These are phyloP conservation scores for Dothideomycetes sp. DNA, from an alignment of 2,329 filamentous ascomycete species.

Conservation along the genomic window DNA sequence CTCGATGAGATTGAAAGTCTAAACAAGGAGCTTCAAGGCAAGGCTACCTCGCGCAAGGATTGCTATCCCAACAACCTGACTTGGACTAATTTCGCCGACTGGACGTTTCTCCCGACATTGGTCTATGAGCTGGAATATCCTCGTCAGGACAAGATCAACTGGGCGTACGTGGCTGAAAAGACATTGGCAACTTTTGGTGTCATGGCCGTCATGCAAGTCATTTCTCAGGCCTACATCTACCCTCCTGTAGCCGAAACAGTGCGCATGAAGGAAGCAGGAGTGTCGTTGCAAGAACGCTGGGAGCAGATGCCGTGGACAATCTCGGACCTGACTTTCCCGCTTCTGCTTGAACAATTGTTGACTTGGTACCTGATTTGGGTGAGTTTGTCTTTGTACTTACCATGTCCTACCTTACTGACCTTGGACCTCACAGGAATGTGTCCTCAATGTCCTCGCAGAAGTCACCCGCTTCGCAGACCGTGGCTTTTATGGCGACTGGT, in stretches of 20 bases:
- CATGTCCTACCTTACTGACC: slow-evolving; percentile 10
- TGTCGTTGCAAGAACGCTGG: slow-evolving; percentile 51
- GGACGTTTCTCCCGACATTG: slow-evolving; percentile 62
- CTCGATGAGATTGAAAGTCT: slow-evolving; percentile 56
- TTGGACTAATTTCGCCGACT: slow-evolving; percentile 50
- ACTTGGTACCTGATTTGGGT: slow-evolving; percentile 79
- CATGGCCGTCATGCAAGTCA: slow-evolving; percentile 67
- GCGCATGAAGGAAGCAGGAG: slow-evolving; percentile 54
- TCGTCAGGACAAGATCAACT: slow-evolving; percentile 57
- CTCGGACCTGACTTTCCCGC: slow-evolving; percentile 65
- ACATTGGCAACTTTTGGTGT: slow-evolving; percentile 57
- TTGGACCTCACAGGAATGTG: slow-evolving; percentile 25
- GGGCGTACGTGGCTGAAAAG: slow-evolving; percentile 67
- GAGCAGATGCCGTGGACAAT: slow-evolving; percentile 62
- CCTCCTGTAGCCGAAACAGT: slow-evolving; percentile 59
- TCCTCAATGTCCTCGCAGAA: slow-evolving; percentile 64
- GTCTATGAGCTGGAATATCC: slow-evolving; percentile 75
- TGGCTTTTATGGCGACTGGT: slow-evolving; percentile 50
- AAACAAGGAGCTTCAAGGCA: slow-evolving; percentile 54
- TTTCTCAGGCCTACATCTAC: slow-evolving; percentile 68
- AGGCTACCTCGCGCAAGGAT: slow-evolving; percentile 38
- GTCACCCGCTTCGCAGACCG: slow-evolving; percentile 67
- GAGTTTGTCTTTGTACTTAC: slow-evolving; percentile 32
- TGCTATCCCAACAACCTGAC: slow-evolving; percentile 62
- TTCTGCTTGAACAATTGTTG: slow-evolving; percentile 68